These are phyloP conservation scores for Hymenoscyphus salicellus DNA, from an alignment of 2,329 filamentous ascomycete species.

Conservation along the genomic window DNA sequence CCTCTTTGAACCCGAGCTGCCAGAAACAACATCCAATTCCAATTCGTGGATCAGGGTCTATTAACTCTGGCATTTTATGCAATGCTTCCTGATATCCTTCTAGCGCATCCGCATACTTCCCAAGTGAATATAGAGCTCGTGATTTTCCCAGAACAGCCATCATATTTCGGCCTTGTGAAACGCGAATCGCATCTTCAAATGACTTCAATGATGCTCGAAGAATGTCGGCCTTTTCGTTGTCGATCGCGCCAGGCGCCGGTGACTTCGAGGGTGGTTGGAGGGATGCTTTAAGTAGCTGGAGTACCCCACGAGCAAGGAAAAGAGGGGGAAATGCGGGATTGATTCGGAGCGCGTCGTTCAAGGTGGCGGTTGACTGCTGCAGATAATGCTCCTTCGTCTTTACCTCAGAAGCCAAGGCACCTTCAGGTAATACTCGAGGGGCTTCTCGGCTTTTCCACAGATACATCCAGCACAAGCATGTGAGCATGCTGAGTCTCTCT, in stretches of 20 bases:
- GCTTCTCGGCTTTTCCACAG: constrained; percentile 68
- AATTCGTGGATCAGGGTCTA: constrained; percentile 91
- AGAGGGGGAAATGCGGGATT: constrained; percentile 90
- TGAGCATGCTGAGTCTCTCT: constrained; percentile 64
- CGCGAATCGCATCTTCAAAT: constrained; percentile 88
- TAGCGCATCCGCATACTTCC: constrained; percentile 80
- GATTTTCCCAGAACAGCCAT: constrained; percentile 89
- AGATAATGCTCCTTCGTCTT: constrained; percentile 94
- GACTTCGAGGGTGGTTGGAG: constrained; percentile 72
- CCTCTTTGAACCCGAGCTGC: constrained; percentile 91
- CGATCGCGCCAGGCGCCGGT: constrained; percentile 58
- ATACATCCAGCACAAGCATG: constrained; percentile 68
- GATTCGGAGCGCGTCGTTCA: constrained; percentile 94
- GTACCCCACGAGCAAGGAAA: constrained; percentile 84
- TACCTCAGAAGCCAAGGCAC: constrained; percentile 62
- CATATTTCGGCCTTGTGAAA: constrained; percentile 83
- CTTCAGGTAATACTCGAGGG: constrained; percentile 63
- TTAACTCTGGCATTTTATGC: constrained; percentile 78
- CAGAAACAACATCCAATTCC: constrained; percentile 97
- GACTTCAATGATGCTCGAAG: constrained; percentile 83
- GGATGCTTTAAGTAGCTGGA: constrained; percentile 84
- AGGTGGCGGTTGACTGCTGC: constrained; percentile 79
- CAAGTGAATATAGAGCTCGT: constrained; percentile 79
- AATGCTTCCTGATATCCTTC: constrained; percentile 84
- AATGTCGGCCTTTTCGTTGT: constrained; percentile 73